These are phyloP conservation scores for Hypoxylon sp. DNA, from an alignment of 2,329 filamentous ascomycete genomes.

Conservation along the genomic window DNA sequence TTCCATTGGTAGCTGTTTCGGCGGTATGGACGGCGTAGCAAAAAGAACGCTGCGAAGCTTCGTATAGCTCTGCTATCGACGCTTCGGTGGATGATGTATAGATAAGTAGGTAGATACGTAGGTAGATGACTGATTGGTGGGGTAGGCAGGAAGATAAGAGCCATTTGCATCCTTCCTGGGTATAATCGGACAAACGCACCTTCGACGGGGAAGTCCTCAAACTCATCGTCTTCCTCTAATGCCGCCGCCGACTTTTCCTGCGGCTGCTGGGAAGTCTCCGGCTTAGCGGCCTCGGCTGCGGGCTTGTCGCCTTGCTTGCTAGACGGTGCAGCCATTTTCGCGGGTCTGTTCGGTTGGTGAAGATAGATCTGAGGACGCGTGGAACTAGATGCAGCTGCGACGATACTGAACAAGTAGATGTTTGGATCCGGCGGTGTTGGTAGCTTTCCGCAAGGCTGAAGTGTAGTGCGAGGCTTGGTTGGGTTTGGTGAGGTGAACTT, in stretches of 20 bases:
- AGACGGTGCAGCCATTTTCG: slow-evolving; percentile 43
- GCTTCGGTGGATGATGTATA: background rate
- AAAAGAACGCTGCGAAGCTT: background rate
- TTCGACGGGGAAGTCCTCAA: slow-evolving; percentile 98
- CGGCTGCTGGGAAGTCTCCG: slow-evolving; percentile 62
- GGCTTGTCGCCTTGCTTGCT: slow-evolving; percentile 52
- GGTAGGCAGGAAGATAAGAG: slow-evolving; percentile 1
- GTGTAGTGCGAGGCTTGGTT: slow-evolving; percentile 28
- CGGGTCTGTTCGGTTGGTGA: background rate
- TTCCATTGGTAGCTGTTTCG: background rate
- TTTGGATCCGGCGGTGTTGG: slow-evolving; percentile 9
- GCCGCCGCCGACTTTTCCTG: slow-evolving; percentile 73
- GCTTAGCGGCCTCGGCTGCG: slow-evolving; percentile 55
- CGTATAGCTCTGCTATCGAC: background rate
- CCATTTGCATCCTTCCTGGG: background rate
- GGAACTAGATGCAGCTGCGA: too few species aligned
- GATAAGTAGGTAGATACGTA: too few species aligned
- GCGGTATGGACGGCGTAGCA: background rate
- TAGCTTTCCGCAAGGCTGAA: slow-evolving; percentile 25
- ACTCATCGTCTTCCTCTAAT: slow-evolving; percentile 97
- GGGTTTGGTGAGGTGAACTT: slow-evolving; percentile 5
- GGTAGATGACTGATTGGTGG: background rate
- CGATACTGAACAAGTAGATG: background rate
- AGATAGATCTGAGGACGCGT: background rate
- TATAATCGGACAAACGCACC: slow-evolving; percentile 65